These are phyloP conservation scores for Veloboletus limbatus DNA, from an alignment of 1,284 basidiomycete species.

Conservation along the genomic window DNA sequence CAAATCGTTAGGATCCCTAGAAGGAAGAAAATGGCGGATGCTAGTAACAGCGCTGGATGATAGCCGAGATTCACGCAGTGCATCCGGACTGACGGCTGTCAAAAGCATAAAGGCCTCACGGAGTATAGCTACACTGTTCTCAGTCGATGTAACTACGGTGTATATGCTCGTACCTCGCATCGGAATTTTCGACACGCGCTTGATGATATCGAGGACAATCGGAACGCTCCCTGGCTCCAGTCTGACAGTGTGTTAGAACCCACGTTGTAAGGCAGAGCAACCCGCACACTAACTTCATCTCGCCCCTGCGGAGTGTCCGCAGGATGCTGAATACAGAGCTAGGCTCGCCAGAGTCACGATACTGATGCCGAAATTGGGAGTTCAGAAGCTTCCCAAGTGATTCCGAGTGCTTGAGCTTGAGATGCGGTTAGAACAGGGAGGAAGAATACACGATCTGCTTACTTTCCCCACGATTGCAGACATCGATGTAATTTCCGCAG, in stretches of 20 bases:
- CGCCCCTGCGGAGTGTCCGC: conserved; percentile 20
- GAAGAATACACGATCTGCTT: conserved; percentile 3
- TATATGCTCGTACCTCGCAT: conserved; percentile 33
- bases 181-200: conserved; percentile 29
- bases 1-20: conserved; percentile 54
- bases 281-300: conserved; percentile 21
- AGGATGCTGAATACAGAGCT: conserved; percentile 13
- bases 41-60: conserved; percentile 40
- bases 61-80: conserved; percentile 31
- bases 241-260: conserved; percentile 30
- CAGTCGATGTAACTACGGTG: neutral
- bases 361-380: conserved; percentile 16
- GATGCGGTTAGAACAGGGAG: conserved; percentile 9
- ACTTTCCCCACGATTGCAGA: conserved; percentile 23
- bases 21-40: conserved; percentile 57
- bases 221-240: conserved; percentile 25
- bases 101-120: conserved; percentile 53
- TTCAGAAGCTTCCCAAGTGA: conserved; percentile 17
- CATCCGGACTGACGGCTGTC: conserved; percentile 31
- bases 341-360: conserved; percentile 10
- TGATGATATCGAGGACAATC: conserved; percentile 43
- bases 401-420: conserved; percentile 25
- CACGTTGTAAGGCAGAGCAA: conserved; percentile 12
- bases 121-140: conserved; percentile 37
- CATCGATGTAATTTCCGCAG: conserved; percentile 11